Percentiles rank a stretch among this genome's conserved stretches.
Evolutionary conservation across 768 basidiomycete species (phyloP).

Genomic region (Tricholomella constricta): DNA sequence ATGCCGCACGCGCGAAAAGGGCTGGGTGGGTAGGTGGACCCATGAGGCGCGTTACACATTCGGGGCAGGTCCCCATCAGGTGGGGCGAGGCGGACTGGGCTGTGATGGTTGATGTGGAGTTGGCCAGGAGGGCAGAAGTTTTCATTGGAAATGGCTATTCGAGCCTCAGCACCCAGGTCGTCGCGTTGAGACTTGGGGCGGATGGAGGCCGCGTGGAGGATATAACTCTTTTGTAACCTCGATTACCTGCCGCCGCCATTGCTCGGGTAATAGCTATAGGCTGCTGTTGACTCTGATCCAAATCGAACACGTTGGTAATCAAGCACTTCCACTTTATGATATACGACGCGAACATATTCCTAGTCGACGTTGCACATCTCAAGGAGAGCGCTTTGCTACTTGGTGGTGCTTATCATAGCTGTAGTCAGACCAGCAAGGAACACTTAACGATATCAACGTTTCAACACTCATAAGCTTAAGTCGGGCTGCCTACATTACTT

Average conservation of each 20-base stretch:
- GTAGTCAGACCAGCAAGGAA: too few species aligned
- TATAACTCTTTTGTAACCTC: conserved; percentile 34
- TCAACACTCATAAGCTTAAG: too few species aligned
- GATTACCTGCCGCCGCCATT: neutral
- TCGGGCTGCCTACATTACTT: too few species aligned
- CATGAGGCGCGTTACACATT: conserved; percentile 43
- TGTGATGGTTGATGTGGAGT: conserved; percentile 47
- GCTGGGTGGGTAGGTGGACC: conserved; percentile 43
- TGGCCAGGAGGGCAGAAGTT: conserved; percentile 43
- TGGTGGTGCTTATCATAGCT: too few species aligned
- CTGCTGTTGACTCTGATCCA: too few species aligned
- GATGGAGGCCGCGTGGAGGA: conserved; percentile 36
- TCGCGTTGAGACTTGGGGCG: conserved; percentile 43
- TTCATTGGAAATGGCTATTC: conserved; percentile 54
- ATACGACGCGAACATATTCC: too few species aligned
- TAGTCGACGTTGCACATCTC: too few species aligned
- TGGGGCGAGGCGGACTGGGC: conserved; percentile 45
- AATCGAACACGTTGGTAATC: too few species aligned
- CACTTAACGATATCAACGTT: too few species aligned
- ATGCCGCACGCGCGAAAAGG: conserved; percentile 31
- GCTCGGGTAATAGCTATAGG: too few species aligned
- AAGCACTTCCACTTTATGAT: too few species aligned
- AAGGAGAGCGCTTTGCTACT: too few species aligned
- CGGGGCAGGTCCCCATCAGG: conserved; percentile 36
- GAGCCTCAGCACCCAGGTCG: conserved; percentile 45